Evolutionary conservation across 2,329 filamentous ascomycete species (phyloP), one percentile per base, ranked within the genome.

Genomic region (Cladophialophora bantiana): DNA sequence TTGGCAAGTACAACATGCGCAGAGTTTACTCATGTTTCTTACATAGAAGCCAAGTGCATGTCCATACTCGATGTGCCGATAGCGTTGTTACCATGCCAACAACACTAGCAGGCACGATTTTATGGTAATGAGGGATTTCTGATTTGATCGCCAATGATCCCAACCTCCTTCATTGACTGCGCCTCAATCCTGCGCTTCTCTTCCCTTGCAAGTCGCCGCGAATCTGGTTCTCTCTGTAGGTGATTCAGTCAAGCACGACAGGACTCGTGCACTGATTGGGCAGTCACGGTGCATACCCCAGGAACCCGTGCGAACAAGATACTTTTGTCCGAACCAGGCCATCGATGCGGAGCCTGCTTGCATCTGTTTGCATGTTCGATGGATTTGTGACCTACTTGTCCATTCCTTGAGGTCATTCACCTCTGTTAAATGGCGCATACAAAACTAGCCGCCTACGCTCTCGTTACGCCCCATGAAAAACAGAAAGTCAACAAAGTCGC

Each of bases 351-450:
- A 48, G 57, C 20, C 31, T 1, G 36, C 35, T 18, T 40, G 55
- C 10, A 34, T 20, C 26, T 12, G 12, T 10, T 35, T 48, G 40
- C 40, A 20, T 15, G 57, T 35, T 38, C 20, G 35, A 38, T 48
- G 40, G 56, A 48, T 42, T 42, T 5, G 31, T n/a, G 12, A 20
- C 42, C 42, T 20, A 59, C 12, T 10, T 26, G 1, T 34, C 20
- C 20, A 58, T 26, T 34, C 35, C 12, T 32, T 45, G 20, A 40
- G 35, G n/a, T 58, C 35, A 42, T 59, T 20, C 31, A 26, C 26
- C 26, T 48, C 48, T 5, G 20, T 26, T 34, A 59, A 59, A 59
- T 59, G 40, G 20, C 57, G 48, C 57, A 59, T 59, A 59, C 57
- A 48, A 35, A 50, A 42, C 20, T 20, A 2, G 26, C 13, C 45